Percentiles rank a stretch among this genome's conserved stretches.
Evolutionary conservation across 768 basidiomycete species (phyloP).

Genomic region (Omphalotus guepiniiformis): DNA sequence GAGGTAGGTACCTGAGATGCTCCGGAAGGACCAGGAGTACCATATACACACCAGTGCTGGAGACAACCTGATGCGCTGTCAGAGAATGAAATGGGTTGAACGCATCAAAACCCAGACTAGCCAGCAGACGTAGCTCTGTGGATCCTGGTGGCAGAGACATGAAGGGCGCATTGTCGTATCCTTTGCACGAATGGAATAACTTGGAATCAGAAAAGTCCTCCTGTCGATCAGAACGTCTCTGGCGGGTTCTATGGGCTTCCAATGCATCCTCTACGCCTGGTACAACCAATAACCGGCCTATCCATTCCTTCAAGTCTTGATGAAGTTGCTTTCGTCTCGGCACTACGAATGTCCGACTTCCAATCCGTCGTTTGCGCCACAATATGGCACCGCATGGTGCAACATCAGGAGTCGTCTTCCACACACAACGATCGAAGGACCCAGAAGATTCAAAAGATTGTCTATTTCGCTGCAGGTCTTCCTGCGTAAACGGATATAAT

Average conservation of each 20-base stretch:
- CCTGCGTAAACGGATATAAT: neutral
- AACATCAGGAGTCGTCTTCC: neutral
- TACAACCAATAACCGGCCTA: neutral
- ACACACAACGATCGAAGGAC: neutral
- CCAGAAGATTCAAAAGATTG: neutral
- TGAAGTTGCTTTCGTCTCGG: slow-evolving; percentile 2
- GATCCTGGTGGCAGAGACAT: neutral
- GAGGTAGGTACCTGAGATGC: slow-evolving; percentile 25
- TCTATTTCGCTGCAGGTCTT: neutral
- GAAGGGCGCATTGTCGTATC: slow-evolving; percentile 15
- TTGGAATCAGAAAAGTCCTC: neutral
- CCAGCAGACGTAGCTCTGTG: slow-evolving; percentile 8
- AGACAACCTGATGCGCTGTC: slow-evolving; percentile 6
- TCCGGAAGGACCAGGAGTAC: slow-evolving; percentile 33
- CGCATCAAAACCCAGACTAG: slow-evolving; percentile 12
- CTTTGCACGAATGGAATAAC: slow-evolving; percentile 8
- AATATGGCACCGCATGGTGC: neutral
- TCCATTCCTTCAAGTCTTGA: neutral
- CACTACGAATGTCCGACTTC: neutral
- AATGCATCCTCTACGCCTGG: neutral
- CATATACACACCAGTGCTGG: slow-evolving; percentile 18
- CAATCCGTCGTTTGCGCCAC: neutral
- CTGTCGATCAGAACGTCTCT: too few relatives aligned
- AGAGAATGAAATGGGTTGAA: slow-evolving; percentile 11
- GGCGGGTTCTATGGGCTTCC: too few relatives aligned